Evolutionary conservation across 1,284 basidiomycete genomes (phyloP).

Genomic region (Ceratobasidium sp.): DNA sequence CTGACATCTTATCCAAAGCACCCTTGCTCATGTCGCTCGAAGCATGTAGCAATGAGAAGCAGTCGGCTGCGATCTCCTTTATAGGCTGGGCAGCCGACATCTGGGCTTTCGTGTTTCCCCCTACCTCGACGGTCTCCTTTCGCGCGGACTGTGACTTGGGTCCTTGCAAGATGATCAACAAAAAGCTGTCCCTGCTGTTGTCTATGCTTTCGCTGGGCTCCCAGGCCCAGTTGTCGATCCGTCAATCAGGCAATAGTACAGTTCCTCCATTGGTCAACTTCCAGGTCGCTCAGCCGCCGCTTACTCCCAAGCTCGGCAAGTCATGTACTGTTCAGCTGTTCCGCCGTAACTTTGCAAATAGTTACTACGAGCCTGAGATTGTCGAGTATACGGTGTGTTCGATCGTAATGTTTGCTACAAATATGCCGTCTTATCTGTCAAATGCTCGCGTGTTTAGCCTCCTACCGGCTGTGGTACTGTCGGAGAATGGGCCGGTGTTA

Average conservation of each 20-base stretch:
- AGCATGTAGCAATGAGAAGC: constrained; percentile 39
- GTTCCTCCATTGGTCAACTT: constrained; percentile 71
- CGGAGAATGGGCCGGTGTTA: constrained; percentile 81
- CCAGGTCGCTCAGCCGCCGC: constrained; percentile 78
- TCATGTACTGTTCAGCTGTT: constrained; percentile 75
- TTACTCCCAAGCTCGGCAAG: constrained; percentile 64
- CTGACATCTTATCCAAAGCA: constrained; percentile 25
- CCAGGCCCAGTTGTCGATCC: constrained; percentile 8
- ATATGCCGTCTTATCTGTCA: neutral
- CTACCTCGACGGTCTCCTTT: constrained; percentile 19
- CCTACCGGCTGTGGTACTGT: constrained; percentile 77
- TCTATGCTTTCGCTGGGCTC: constrained; percentile 31
- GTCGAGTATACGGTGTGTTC: constrained; percentile 70
- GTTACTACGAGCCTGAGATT: constrained; percentile 74
- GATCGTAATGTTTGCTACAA: constrained; percentile 36
- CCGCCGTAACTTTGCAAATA: constrained; percentile 78
- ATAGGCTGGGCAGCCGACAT: constrained; percentile 41
- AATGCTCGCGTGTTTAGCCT: constrained; percentile 63
- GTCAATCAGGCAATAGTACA: constrained; percentile 28
- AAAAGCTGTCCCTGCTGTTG: constrained; percentile 26
- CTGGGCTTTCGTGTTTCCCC: constrained; percentile 26
- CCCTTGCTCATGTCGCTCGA: constrained; percentile 21
- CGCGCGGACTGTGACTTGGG: constrained; percentile 28
- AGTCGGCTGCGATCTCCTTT: constrained; percentile 33
- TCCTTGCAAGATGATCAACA: constrained; percentile 29